Base-by-base conservation (phyloP, 208 protist species). In the Trypanosoma conorhini region DNA sequence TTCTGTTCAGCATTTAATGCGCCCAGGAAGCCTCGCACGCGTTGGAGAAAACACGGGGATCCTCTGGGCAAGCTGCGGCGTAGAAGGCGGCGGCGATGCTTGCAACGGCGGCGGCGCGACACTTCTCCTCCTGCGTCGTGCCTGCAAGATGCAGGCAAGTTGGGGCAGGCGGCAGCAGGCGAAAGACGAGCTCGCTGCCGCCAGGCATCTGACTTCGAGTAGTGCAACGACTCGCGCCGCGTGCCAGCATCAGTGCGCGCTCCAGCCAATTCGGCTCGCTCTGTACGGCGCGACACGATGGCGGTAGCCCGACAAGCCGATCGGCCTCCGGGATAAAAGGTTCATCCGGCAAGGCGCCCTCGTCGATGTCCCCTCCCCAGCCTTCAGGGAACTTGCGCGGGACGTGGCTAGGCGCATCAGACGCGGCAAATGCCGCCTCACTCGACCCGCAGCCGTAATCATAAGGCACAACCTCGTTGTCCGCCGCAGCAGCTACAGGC, bases 201-300 rank as follows among this genome's bases (percentile, higher is more conserved):
- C 28, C 35, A 4, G 7, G 3, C 28, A 55, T 21, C 1, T 40
- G 12, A 66, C 4, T 22, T 38, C 15, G 8, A 26, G n/a, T 56
- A 22, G 10, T 35, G 51, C 19, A 42, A 15, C 12, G n/a, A 22
- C 19, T 26, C 1, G 52, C 50, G 38, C 42, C 38, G 33, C 38
- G 72, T 38, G 59, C 31, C 13, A 21, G 35, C 64, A 76, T 68
- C 40, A 76, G 12, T 1, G 64, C 72, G 15, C 72, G 64, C 28
- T 76, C 72, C 1, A 76, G 58, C 72, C 72, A 76, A 60, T 76
- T 76, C 19, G 72, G 64, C 12, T 76, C 62, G 9, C 26, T 28
- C 35, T 65, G 64, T 28, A 70, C 72, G 30, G 21, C 65, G n/a
- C 48, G 72, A 60, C 63, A 76, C 30, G 72, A 70, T 19, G 72